These are phyloP conservation scores for Tulasnella sp. DNA, from an alignment of 768 basidiomycete genomes.

Conservation along the genomic window DNA sequence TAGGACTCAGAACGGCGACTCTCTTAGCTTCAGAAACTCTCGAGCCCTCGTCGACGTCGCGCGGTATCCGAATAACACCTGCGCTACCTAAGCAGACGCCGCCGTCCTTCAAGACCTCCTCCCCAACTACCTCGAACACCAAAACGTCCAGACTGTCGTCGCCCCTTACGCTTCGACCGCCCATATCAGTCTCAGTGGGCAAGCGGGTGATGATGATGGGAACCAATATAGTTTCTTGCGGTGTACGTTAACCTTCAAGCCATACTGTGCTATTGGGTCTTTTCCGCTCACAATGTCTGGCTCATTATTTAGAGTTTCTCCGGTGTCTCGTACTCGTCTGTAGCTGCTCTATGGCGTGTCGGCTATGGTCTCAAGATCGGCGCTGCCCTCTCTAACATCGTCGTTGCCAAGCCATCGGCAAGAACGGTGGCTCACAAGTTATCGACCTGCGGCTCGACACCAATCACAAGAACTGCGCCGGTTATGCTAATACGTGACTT, in stretches of 20 bases:
- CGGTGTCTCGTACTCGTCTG: constrained; percentile 56
- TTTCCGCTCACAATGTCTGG: not conserved
- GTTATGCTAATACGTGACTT: constrained; percentile 27
- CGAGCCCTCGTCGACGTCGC: constrained; percentile 18
- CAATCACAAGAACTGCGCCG: constrained; percentile 21
- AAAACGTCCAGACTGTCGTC: not conserved
- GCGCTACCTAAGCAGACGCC: not conserved
- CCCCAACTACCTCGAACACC: constrained; percentile 28
- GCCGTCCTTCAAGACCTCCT: constrained; percentile 24
- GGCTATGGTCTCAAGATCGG: constrained; percentile 53
- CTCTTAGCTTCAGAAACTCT: not conserved
- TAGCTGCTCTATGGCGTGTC: constrained; percentile 52
- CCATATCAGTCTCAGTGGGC: constrained; percentile 39
- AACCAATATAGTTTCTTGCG: constrained; percentile 61
- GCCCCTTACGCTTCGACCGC: constrained; percentile 23
- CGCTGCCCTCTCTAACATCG: constrained; percentile 22
- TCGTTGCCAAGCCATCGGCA: constrained; percentile 26
- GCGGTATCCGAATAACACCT: constrained; percentile 33
- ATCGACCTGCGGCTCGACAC: constrained; percentile 13
- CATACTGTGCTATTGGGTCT: too few species aligned
- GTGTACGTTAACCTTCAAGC: constrained; percentile 42
- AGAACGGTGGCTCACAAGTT: constrained; percentile 7
- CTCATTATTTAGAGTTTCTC: constrained; percentile 48
- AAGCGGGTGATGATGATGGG: constrained; percentile 66
- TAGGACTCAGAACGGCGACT: not conserved